Evolutionary conservation across 1,284 basidiomycete species (phyloP).

Genomic region (Cryptococcus sp.): DNA sequence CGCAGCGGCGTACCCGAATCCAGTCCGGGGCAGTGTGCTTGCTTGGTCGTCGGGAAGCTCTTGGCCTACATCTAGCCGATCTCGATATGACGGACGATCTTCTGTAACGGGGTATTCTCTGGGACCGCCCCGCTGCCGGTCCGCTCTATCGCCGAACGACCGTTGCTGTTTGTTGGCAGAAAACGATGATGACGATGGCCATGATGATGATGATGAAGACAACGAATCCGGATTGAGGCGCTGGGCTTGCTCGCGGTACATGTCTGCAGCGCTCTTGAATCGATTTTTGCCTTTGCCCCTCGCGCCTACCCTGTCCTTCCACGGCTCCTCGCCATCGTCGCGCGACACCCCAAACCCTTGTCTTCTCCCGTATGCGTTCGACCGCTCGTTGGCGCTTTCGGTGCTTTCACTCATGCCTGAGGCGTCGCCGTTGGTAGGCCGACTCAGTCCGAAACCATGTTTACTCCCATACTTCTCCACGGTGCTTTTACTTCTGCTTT

Average conservation of each 20-base stretch:
- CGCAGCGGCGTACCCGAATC: no score
- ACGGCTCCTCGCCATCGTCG: not conserved
- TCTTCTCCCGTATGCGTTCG: not conserved
- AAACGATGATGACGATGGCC: no score
- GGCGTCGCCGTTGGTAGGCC: not conserved
- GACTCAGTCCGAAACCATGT: slow-evolving; percentile 5
- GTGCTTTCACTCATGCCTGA: not conserved
- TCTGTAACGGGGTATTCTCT: no score
- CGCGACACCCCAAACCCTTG: no score
- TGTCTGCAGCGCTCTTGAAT: not conserved
- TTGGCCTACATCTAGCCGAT: no score
- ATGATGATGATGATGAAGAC: no score
- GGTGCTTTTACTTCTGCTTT: not conserved
- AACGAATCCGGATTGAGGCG: not conserved
- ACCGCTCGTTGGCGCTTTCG: not conserved
- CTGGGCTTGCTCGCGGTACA: not conserved
- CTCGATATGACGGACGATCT: no score
- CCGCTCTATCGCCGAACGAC: no score
- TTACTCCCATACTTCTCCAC: slow-evolving; percentile 12
- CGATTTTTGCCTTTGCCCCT: not conserved
- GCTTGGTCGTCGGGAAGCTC: no score
- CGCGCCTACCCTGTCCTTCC: not conserved
- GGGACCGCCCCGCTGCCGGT: no score
- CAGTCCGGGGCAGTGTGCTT: no score
- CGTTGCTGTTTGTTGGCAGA: no score